Percentiles rank a stretch among this genome's conserved stretches.
phyloP scores from a whole-genome alignment of 495 filamentous ascomycete species.

The Trypethelium eluteriae region DNA sequence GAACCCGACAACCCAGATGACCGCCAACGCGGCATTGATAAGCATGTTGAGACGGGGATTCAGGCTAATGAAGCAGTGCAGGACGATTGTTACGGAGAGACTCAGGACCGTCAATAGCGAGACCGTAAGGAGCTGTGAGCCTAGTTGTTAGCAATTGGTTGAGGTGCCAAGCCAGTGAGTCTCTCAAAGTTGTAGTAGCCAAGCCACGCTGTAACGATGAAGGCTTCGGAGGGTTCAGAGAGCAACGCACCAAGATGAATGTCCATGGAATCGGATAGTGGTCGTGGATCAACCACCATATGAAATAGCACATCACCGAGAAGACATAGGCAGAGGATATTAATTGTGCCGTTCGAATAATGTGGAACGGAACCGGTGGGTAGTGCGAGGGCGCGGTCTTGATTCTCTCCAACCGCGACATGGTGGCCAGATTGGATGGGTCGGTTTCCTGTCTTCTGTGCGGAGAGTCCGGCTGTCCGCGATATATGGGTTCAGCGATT shows the following conservation, averaged over 20 bases:
- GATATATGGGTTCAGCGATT: not conserved
- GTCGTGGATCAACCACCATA: slow-evolving; percentile 49
- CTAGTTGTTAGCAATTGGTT: slow-evolving; percentile 2
- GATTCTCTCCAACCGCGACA: slow-evolving; percentile 18
- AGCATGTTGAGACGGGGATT: slow-evolving; percentile 48
- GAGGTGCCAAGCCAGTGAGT: slow-evolving; percentile 9
- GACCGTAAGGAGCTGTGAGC: slow-evolving; percentile 46
- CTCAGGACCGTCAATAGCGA: slow-evolving; percentile 49
- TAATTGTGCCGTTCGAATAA: slow-evolving; percentile 44
- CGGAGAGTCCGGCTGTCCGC: slow-evolving; percentile 10
- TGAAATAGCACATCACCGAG: slow-evolving; percentile 55
- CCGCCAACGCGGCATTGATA: slow-evolving; percentile 44
- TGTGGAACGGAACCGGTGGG: slow-evolving; percentile 51
- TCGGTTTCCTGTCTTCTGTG: not conserved
- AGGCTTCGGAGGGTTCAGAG: slow-evolving; percentile 5
- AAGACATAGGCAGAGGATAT: slow-evolving; percentile 51
- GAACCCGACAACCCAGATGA: slow-evolving; percentile 53
- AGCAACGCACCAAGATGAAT: slow-evolving; percentile 51
- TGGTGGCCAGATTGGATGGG: not conserved
- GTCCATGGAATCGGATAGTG: slow-evolving; percentile 54
- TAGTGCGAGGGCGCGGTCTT: slow-evolving; percentile 48
- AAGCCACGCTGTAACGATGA: slow-evolving; percentile 11
- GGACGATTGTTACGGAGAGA: slow-evolving; percentile 45
- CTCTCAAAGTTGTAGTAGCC: slow-evolving; percentile 8
- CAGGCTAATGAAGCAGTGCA: slow-evolving; percentile 52